Evolutionary conservation across 805 yeast species (phyloP).

Genomic region (Scheffersomyces coipomensis): DNA sequence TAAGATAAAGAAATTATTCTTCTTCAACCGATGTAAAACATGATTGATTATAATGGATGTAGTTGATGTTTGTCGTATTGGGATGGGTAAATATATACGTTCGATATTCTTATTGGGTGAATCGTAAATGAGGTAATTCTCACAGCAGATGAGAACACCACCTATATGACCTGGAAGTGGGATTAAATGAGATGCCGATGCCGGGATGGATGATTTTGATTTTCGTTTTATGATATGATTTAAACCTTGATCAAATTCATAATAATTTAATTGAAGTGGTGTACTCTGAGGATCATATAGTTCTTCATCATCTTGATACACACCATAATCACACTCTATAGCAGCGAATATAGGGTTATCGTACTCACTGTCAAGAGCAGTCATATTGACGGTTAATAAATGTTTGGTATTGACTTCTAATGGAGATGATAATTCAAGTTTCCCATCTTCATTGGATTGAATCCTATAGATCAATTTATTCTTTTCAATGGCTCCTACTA

Average conservation of each 20-base stretch:
- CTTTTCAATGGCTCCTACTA: slow-evolving; percentile 72
- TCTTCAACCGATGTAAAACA: slow-evolving; percentile 64
- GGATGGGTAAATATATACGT: slow-evolving; percentile 48
- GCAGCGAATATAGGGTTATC: slow-evolving; percentile 87
- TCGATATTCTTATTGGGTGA: slow-evolving; percentile 23
- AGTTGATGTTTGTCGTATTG: slow-evolving; percentile 37
- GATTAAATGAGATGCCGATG: slow-evolving; percentile 51
- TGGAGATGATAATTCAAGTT: slow-evolving; percentile 64
- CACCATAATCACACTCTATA: slow-evolving; percentile 60
- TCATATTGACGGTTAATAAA: slow-evolving; percentile 49
- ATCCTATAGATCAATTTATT: slow-evolving; percentile 70
- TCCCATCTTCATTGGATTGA: slow-evolving; percentile 43
- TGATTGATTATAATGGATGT: slow-evolving; percentile 48
- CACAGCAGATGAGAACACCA: slow-evolving; percentile 67
- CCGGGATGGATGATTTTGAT: slow-evolving; percentile 13
- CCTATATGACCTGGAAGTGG: slow-evolving; percentile 71
- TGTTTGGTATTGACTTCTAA: slow-evolving; percentile 60
- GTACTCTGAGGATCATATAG: slow-evolving; percentile 4
- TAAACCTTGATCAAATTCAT: slow-evolving; percentile 83
- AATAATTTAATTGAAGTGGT: slow-evolving; percentile 50
- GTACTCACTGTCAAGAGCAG: slow-evolving; percentile 70
- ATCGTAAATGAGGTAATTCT: slow-evolving; percentile 52
- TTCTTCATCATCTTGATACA: slow-evolving; percentile 19
- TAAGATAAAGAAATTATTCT: slow-evolving; percentile 59
- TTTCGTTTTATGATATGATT: slow-evolving; percentile 63